Conservation (phyloP, 1,284 basidiomycete species). For the Ustilago curta region DNA sequence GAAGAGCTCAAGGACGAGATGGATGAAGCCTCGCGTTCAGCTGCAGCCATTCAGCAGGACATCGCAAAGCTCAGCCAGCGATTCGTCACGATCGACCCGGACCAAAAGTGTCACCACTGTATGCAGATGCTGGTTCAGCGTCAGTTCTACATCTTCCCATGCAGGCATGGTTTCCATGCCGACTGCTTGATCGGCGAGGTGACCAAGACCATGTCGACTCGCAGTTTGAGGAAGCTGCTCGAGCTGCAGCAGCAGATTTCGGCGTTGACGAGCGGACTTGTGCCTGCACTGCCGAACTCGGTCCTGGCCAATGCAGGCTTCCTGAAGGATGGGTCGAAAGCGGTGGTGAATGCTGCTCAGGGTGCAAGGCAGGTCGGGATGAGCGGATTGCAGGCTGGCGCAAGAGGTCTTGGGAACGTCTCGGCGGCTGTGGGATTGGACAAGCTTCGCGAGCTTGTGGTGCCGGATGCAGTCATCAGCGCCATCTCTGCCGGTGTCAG, state of each 20-base stretch:
- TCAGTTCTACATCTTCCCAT: constrained; percentile 98
- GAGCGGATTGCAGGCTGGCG: constrained; percentile 34
- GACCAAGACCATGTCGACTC: constrained; percentile 60
- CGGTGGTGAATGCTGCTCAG: constrained; percentile 32
- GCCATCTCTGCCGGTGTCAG: constrained; percentile 63
- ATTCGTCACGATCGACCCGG: constrained; percentile 91
- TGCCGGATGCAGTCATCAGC: constrained; percentile 65
- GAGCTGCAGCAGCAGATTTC: constrained; percentile 60
- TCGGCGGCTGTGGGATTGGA: constrained; percentile 54
- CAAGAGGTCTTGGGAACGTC: constrained; percentile 41
- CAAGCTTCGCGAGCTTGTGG: constrained; percentile 61
- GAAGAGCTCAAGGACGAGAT: constrained; percentile 91
- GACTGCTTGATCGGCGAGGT: constrained; percentile 68
- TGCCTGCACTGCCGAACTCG: constrained; percentile 39
- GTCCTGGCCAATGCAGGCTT: constrained; percentile 38
- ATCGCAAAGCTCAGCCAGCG: constrained; percentile 85
- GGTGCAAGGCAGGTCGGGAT: constrained; percentile 34
- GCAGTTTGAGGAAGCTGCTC: constrained; percentile 61
- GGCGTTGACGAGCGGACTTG: constrained; percentile 40
- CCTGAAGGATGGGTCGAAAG: constrained; percentile 39
- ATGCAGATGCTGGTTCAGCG: constrained; percentile 80
- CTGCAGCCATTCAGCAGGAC: constrained; percentile 92
- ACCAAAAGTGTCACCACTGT: constrained; percentile 87
- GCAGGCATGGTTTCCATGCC: constrained; percentile 81
- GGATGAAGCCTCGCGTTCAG: constrained; percentile 91